Conservation (phyloP, 176 grass and related monocot genomes). For the Lolium perenne region DNA sequence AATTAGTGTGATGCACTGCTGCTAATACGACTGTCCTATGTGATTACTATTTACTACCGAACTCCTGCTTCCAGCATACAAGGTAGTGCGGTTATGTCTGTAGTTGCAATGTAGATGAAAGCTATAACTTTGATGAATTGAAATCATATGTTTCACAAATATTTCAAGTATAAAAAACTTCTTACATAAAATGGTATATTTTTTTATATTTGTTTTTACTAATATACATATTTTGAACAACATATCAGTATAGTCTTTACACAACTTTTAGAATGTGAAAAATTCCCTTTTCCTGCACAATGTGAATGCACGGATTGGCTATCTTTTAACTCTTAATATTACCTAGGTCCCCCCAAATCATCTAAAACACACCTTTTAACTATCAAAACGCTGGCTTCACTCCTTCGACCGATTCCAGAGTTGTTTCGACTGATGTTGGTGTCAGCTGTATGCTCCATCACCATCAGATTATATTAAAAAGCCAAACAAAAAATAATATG, state of each 20-base stretch:
- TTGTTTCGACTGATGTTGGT: conserved; percentile 1
- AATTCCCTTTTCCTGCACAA: neutral
- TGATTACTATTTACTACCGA: neutral
- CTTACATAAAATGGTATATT: neutral
- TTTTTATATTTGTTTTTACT: neutral
- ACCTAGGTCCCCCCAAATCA: neutral
- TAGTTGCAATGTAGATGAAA: neutral
- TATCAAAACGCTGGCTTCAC: neutral
- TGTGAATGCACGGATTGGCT: neutral
- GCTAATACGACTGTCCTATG: neutral
- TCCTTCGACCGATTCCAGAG: neutral
- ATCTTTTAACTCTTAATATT: neutral
- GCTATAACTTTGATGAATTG: neutral
- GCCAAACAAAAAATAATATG: neutral
- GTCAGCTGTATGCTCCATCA: conserved; percentile 6
- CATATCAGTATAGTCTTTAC: neutral
- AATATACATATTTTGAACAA: neutral
- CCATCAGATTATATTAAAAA: neutral
- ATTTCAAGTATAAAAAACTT: neutral
- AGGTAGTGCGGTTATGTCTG: neutral
- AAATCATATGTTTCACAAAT: conserved; percentile 1
- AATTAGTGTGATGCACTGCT: neutral
- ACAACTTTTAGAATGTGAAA: neutral
- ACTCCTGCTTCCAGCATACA: conserved; percentile 16
- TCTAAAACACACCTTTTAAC: neutral